Evolutionary conservation across 768 basidiomycete genomes (phyloP), one percentile per base, ranked within the genome.

Genomic region (Neoboletus brunneissimus): DNA sequence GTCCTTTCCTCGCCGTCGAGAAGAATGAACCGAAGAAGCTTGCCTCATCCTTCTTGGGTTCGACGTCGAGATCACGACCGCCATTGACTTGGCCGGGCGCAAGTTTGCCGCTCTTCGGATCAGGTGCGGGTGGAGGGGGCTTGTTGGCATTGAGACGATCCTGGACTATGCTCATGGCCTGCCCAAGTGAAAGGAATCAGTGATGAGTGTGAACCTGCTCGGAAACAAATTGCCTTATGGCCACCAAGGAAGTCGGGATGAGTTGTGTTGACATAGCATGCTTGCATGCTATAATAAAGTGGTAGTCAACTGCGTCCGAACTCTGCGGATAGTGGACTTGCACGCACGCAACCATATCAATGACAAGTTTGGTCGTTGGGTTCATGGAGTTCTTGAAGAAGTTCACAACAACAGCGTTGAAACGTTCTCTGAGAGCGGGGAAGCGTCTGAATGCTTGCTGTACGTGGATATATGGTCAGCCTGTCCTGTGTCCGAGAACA

Each of bases 221-320:
- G 8, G 54, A 55, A 32, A 44, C 10, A 18, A 65, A 67, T 38
- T 53, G 81, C 89, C 76, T 89, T 94, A 76, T 99, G 96, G 23
- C 97, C 97, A 59, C 86, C 91, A 69, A 99, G 83, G 77, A 99
- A 98, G 75, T 99, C 97, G 1, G 97, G 97, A 70, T 99, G 97
- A 1, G 96, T 98, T 15, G 97, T 98, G 76, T 99, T 99, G 66
- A 99, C 89, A 70, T 98, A 99, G 72, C 94, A 96, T 37, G 95
- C 94, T 77, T 98, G 96, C 94, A 98, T 98, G 35, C 90, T 94
- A 55, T 40, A 22, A 51, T 52, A 48, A 52, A 38, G 18, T 31
- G 8, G 0, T 48, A 31, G 45, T 15, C 34, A 48, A 23, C 57
- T 63, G 46, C 57, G 25, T 25, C 12, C 20, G 42, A 18, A 32